Conservation (phyloP, 2,329 filamentous ascomycete species). For the Seiridium cupressi region DNA sequence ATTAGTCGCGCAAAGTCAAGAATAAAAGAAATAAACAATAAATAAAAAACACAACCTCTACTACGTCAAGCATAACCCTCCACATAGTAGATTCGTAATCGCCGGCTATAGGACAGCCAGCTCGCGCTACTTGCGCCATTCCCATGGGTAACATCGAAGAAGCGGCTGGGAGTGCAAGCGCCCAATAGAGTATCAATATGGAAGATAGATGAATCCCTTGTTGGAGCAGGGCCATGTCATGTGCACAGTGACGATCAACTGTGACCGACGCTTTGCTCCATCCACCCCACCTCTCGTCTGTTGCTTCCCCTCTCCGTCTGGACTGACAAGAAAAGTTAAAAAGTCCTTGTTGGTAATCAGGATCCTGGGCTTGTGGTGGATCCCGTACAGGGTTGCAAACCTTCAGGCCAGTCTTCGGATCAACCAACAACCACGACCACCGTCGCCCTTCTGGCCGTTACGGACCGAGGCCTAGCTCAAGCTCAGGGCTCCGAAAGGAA, state of each 20-base stretch:
- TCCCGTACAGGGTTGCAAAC: constrained; percentile 20
- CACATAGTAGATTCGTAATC: not conserved
- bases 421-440: constrained; percentile 19
- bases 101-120: not conserved
- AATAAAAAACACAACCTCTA: not conserved
- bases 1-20: too few relatives aligned
- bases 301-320: constrained; percentile 8
- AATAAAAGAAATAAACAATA: not conserved
- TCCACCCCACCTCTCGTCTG: constrained; percentile 15
- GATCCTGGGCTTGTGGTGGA: constrained; percentile 18
- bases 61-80: not conserved
- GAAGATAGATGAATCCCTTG: constrained; percentile 8
- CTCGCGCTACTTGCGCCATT: not conserved
- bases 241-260: not conserved
- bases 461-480: constrained; percentile 23
- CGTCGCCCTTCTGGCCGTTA: constrained; percentile 18
- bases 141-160: constrained; percentile 10
- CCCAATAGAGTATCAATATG: constrained; percentile 27
- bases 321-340: constrained; percentile 10
- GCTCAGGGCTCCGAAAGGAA: constrained; percentile 11
- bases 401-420: constrained; percentile 23
- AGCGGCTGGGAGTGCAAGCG: constrained; percentile 11
- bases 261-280: constrained; percentile 12
- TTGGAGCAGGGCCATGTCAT: not conserved
- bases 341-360: constrained; percentile 28